Percentiles rank a stretch among this genome's conserved stretches.
Evolutionary conservation across 2,329 filamentous ascomycete species (phyloP).

Genomic region (Paraphoma chrysanthemicola): DNA sequence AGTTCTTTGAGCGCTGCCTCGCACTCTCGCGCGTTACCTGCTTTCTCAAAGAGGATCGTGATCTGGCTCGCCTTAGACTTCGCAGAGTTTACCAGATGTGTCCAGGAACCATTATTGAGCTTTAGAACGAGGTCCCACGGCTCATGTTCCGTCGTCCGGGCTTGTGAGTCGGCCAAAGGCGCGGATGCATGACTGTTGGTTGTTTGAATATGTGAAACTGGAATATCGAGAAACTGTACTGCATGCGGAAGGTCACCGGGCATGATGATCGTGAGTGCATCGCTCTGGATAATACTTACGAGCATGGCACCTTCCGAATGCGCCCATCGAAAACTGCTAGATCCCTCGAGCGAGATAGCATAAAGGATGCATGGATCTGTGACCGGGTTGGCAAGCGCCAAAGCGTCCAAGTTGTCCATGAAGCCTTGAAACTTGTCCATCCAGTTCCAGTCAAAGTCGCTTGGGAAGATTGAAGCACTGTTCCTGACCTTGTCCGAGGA

Average conservation of each 20-base stretch:
- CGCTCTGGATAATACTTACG: conserved; percentile 23
- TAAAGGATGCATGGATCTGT: conserved; percentile 26
- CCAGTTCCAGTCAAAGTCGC: conserved; percentile 24
- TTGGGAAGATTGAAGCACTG: conserved; percentile 33
- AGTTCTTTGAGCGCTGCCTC: conserved; percentile 19
- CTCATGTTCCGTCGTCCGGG: conserved; percentile 11
- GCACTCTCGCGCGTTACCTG: conserved; percentile 29
- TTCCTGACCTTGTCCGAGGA: conserved; percentile 26
- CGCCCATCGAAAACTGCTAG: conserved; percentile 31
- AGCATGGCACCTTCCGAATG: conserved; percentile 12
- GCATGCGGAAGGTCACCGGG: conserved; percentile 19
- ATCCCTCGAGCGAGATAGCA: conserved; percentile 25
- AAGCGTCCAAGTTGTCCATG: conserved; percentile 28
- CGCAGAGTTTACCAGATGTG: conserved; percentile 31
- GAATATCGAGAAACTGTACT: conserved; percentile 37
- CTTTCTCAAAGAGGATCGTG: conserved; percentile 25
- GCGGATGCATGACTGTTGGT: conserved; percentile 13
- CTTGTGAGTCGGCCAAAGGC: conserved; percentile 29
- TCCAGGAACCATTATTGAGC: conserved; percentile 17
- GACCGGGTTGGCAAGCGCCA: conserved; percentile 16
- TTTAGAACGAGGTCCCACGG: conserved; percentile 31
- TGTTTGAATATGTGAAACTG: conserved; percentile 26
- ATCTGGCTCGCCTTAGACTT: conserved; percentile 23
- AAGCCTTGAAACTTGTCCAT: conserved; percentile 36
- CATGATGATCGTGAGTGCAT: conserved; percentile 29